These are phyloP conservation scores for Parathielavia appendiculata DNA, from an alignment of 495 filamentous ascomycete species.

Conservation along the genomic window DNA sequence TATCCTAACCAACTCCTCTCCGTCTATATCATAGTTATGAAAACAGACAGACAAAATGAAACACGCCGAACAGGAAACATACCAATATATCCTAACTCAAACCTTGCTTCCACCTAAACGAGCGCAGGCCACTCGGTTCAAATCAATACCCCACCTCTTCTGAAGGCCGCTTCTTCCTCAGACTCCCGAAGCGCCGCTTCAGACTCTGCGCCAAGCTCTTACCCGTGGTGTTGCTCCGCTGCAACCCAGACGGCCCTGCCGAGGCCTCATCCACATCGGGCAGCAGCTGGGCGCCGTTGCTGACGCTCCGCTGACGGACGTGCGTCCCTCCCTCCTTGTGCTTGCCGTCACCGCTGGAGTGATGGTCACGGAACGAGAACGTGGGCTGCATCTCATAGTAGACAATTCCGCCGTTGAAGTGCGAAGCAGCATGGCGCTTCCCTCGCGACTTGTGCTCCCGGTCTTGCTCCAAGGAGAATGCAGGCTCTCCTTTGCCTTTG, in stretches of 20 bases:
- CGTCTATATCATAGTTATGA: too few species aligned
- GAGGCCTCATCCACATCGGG: not conserved
- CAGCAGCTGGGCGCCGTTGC: constrained; percentile 12
- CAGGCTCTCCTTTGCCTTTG: constrained; percentile 77
- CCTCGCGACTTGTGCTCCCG: constrained; percentile 41
- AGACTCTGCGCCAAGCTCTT: constrained; percentile 39
- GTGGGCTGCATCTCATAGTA: constrained; percentile 43
- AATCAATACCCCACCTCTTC: constrained; percentile 1
- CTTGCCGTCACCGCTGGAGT: constrained; percentile 6
- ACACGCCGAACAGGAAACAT: too few species aligned
- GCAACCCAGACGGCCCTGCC: constrained; percentile 11
- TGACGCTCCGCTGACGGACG: constrained; percentile 34
- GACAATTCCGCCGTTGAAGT: not conserved
- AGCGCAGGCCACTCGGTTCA: not conserved
- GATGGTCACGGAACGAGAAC: not conserved
- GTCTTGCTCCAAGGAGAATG: constrained; percentile 60
- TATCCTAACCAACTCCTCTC: too few species aligned
- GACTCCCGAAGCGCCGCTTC: constrained; percentile 44
- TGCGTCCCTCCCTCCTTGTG: not conserved
- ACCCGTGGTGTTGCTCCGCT: constrained; percentile 36
- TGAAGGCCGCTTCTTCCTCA: constrained; percentile 32
- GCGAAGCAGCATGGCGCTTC: constrained; percentile 8
- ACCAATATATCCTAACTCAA: too few species aligned
- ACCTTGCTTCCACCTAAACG: not conserved
- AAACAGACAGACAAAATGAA: too few species aligned